Evolutionary conservation across 108 stramenopile species (phyloP).

Genomic region (Stephanodiscus minutulus): DNA sequence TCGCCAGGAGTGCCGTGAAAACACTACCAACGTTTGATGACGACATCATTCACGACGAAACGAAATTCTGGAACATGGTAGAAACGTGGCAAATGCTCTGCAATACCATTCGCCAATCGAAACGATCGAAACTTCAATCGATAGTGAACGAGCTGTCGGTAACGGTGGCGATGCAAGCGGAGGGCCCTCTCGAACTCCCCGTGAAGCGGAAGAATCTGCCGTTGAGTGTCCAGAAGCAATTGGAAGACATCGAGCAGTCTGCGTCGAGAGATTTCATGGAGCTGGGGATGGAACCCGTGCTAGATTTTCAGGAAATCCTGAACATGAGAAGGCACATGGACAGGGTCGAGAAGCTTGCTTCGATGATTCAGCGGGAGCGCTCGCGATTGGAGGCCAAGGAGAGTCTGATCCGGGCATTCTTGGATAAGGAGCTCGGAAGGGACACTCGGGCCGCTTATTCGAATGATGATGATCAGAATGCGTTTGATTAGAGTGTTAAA

Average conservation of each 20-base stretch:
- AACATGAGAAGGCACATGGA: constrained; percentile 34
- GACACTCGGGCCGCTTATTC: neutral
- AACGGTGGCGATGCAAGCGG: constrained; percentile 41
- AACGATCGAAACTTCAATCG: constrained; percentile 40
- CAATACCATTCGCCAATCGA: constrained; percentile 59
- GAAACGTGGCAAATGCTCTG: constrained; percentile 77
- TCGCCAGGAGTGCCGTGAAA: constrained; percentile 35
- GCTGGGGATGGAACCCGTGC: constrained; percentile 63
- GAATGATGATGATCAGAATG: neutral
- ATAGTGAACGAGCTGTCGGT: constrained; percentile 70
- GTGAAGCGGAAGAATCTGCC: constrained; percentile 63
- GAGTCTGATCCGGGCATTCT: constrained; percentile 41
- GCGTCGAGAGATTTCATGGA: constrained; percentile 53
- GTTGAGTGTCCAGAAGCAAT: constrained; percentile 42
- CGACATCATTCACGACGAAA: constrained; percentile 17
- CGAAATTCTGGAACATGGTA: constrained; percentile 57
- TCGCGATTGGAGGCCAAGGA: constrained; percentile 54
- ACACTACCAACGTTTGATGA: constrained; percentile 26
- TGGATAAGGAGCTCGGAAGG: constrained; percentile 8
- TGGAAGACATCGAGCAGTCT: constrained; percentile 56
- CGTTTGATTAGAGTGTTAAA: neutral
- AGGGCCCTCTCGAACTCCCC: constrained; percentile 70
- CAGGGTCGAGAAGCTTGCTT: constrained; percentile 45
- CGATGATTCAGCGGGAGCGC: constrained; percentile 58
- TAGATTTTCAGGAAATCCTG: constrained; percentile 78